These are phyloP conservation scores for Reutealis trisperma DNA, from an alignment of 345 rosid genomes.

Conservation along the genomic window DNA sequence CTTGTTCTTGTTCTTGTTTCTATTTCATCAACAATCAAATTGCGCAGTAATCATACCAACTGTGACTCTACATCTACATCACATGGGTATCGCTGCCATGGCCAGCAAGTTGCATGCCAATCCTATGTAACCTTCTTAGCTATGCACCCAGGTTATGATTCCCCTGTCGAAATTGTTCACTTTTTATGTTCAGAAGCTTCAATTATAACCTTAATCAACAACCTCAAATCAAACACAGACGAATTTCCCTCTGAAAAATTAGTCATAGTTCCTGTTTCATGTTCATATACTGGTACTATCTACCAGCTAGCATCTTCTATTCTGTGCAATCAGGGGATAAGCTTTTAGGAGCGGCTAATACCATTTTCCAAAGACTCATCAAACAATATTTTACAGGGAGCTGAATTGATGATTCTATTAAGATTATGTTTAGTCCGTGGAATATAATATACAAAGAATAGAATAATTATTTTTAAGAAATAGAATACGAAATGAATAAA, in stretches of 20 bases:
- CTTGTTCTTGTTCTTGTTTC: background rate
- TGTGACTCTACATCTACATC: background rate
- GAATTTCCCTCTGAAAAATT: background rate
- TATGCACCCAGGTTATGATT: background rate
- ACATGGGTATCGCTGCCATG: constrained; percentile 35
- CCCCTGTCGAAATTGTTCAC: constrained; percentile 20
- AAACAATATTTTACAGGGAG: background rate
- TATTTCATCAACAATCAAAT: constrained; percentile 2
- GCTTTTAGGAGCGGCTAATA: constrained; percentile 9
- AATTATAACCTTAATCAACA: constrained; percentile 16
- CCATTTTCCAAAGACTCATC: constrained; percentile 33
- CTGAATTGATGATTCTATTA: constrained; percentile 11
- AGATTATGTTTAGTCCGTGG: too few relatives aligned
- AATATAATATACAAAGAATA: too few relatives aligned
- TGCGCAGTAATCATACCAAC: background rate
- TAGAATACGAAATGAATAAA: too few relatives aligned
- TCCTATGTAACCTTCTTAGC: constrained; percentile 34
- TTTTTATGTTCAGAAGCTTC: constrained; percentile 32
- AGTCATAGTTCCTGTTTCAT: constrained; percentile 36
- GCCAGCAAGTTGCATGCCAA: constrained; percentile 24
- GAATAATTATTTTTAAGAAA: too few relatives aligned
- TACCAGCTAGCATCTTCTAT: constrained; percentile 26
- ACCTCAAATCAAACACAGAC: background rate
- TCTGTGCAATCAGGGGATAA: background rate
- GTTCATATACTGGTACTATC: constrained; percentile 28